Evolutionary conservation across 768 basidiomycete species (phyloP).

Genomic region (Hygrocybe punicea): DNA sequence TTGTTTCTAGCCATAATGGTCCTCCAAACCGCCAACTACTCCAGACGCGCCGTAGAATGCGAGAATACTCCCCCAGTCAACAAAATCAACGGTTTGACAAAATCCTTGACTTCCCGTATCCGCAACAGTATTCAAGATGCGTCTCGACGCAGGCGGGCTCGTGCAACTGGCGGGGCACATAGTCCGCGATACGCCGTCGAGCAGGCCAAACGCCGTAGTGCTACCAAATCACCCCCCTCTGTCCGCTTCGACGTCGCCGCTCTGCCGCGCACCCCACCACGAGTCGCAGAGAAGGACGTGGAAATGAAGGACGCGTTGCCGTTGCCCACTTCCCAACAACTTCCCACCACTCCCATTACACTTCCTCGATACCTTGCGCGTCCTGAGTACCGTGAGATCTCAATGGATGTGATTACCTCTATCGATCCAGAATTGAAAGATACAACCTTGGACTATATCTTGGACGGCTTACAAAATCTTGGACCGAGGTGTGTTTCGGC

Average conservation of each 20-base stretch:
- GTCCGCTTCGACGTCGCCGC: constrained; percentile 28
- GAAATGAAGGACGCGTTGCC: constrained; percentile 32
- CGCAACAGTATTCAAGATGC: constrained; percentile 23
- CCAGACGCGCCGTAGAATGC: constrained; percentile 30
- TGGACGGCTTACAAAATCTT: constrained; percentile 44
- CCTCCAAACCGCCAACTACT: constrained; percentile 20
- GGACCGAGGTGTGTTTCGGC: constrained; percentile 41
- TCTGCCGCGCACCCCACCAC: constrained; percentile 1
- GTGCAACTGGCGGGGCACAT: constrained; percentile 25
- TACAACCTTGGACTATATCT: constrained; percentile 52
- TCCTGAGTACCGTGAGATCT: constrained; percentile 48
- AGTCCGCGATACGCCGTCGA: constrained; percentile 35
- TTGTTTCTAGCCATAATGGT: constrained; percentile 25
- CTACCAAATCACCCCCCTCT: constrained; percentile 21
- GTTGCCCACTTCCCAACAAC: constrained; percentile 2
- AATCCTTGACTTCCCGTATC: constrained; percentile 19
- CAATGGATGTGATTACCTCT: constrained; percentile 44
- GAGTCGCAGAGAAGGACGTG: constrained; percentile 24
- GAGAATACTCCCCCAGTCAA: constrained; percentile 15
- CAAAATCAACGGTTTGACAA: constrained; percentile 5
- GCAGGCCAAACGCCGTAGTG: constrained; percentile 38
- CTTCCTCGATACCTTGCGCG: constrained; percentile 54
- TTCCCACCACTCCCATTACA: constrained; percentile 30
- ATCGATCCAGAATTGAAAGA: constrained; percentile 49
- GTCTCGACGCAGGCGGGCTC: constrained; percentile 41